phyloP scores from a whole-genome alignment of 2,329 filamentous ascomycete genomes.

The Botrytis medusae region DNA sequence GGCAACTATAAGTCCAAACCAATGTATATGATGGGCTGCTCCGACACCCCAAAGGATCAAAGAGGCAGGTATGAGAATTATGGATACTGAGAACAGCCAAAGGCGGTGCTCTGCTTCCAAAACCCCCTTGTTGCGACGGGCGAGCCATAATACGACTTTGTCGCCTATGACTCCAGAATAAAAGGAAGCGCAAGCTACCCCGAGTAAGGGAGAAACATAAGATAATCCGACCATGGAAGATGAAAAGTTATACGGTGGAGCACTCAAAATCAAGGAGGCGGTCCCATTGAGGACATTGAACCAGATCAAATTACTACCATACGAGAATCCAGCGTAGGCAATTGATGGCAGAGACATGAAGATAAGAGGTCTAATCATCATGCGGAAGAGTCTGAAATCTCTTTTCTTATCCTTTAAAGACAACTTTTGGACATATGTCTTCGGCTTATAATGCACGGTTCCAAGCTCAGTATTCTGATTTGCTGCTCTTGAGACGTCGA shows the following conservation, averaged over 20 bases:
- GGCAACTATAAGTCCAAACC: conserved; percentile 48
- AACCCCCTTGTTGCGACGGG: conserved; percentile 45
- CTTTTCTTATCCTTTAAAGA: conserved; percentile 32
- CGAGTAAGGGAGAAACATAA: conserved; percentile 39
- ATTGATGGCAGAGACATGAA: conserved; percentile 41
- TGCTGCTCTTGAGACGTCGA: neutral
- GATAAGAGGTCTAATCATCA: conserved; percentile 35
- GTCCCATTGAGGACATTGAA: conserved; percentile 43
- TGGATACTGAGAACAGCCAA: conserved; percentile 39
- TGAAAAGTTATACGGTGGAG: conserved; percentile 41
- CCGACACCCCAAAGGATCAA: conserved; percentile 53
- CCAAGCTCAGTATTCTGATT: conserved; percentile 6
- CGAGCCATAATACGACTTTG: conserved; percentile 40
- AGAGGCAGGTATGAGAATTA: conserved; percentile 46
- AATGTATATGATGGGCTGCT: conserved; percentile 48
- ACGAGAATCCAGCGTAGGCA: conserved; percentile 41
- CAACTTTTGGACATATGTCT: conserved; percentile 36
- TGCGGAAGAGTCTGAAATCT: conserved; percentile 37
- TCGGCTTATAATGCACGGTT: conserved; percentile 26
- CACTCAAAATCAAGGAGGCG: conserved; percentile 39
- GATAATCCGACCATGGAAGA: conserved; percentile 40
- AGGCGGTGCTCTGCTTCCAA: conserved; percentile 39
- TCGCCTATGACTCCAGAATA: conserved; percentile 39
- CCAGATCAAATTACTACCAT: conserved; percentile 42
- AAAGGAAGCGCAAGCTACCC: conserved; percentile 34